Base-by-base conservation (phyloP, 805 yeast species). In the Wickerhamomyces ciferrii region DNA sequence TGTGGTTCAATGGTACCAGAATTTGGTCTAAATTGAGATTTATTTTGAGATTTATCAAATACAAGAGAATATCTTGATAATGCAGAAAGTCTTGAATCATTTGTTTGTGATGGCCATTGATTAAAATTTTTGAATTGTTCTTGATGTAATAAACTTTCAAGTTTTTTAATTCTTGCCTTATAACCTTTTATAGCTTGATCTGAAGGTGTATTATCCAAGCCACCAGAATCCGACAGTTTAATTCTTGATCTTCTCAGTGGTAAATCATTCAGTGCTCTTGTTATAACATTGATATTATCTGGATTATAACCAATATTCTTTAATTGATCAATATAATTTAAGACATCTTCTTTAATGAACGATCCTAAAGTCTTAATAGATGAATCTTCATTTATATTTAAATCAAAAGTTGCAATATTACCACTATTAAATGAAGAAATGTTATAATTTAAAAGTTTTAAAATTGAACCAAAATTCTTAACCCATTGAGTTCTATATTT, bases 71-170 rank as follows among this genome's bases (percentile, higher is more conserved):
- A 37, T 37, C 25, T 37, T 14, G 39, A 19, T 15, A 37, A 21
- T 8, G 39, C 39, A 13, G 39, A 21, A 11, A 37, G 18, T 21
- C 25, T 37, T 11, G 35, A 31, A 15, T 37, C 39, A 13, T 14
- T 37, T 4, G 39, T 8, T 13, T 37, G 55, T 49, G 75, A 56
- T 2, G 71, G 72, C 74, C 75, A 71, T 43, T 63, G 66, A 29
- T 71, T 72, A 35, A 80, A 68, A 43, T 79, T 76, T 41, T 75
- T 74, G 56, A 75, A 80, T 52, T 79, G 87, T 45, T 81, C 84
- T 51, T 86, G 88, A 59, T 89, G 94, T 15, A 90, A 66, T 35
- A 89, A 64, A 45, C 79, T 83, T 54, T 90, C 97, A 44, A 92
- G 72, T 53, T 85, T 85, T 50, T 78, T 79, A 37, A 92, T 87